Base-by-base conservation (phyloP, 768 basidiomycete species). In the Amanita pallidorosea region DNA sequence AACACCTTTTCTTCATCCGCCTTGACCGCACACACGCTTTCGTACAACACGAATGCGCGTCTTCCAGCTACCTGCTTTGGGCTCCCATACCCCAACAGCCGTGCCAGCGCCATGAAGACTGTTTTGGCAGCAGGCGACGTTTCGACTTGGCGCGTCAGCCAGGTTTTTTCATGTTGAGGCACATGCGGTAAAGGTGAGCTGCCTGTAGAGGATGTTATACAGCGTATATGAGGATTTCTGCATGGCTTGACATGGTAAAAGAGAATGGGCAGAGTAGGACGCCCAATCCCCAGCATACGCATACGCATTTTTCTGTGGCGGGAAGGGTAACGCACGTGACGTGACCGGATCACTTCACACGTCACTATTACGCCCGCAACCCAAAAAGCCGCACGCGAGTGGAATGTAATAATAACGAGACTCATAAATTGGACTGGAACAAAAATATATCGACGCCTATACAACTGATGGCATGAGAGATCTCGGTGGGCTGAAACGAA, bases 1-100 rank as follows among this genome's bases (percentile, higher is more conserved):
- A 85, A 86, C 5, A 58, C 63, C 11, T 57, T 63, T 53, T 85
- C 80, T 51, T 79, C 70, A 53, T 85, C 85, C 15, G 83, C 75
- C 42, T 67, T 72, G 13, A 67, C 61, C 1, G 76, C 73, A 57
- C 80, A 83, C 7, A 84, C 57, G 15, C 72, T 62, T 45, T 77
- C 71, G 58, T 87, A 87, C 45, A 86, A 57, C 15, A 65, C 65
- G 36, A 80, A 73, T 3, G 80, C 70, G n/a, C 81, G 68, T 45
- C 77, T 59, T 18, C 75, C 83, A 0, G 83, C 81, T 3, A 80
- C 55, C 55, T 87, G 83, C 55, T 74, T 79, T 0, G 77, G 67
- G 54, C 73, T 79, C 5, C 75, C 72, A 53, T 85, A 86, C 3
- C 84, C 84, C 8, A 85, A 65, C 6, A 70, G 49, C 40, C 67